Base-by-base conservation (phyloP, 2,329 filamentous ascomycete species). In the Sporothrix schenckii region DNA sequence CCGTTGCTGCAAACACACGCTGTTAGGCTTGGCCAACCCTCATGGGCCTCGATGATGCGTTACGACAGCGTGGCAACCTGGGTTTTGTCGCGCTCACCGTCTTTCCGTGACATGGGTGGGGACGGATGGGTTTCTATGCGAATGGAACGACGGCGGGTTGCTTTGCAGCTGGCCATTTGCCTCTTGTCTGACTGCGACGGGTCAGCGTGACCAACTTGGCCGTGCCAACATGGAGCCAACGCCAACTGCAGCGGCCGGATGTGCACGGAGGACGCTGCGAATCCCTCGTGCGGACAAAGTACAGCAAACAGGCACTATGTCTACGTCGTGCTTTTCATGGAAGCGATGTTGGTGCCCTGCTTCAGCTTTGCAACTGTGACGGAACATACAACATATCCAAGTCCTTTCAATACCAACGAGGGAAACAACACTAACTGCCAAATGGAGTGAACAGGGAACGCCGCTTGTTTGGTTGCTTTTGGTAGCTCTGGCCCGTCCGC, bases 401-500 rank as follows among this genome's bases (percentile, higher is more conserved):
- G 44, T 50, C 19, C 7, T n/a, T 19, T 19, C 47, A 50, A 4
- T 7, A 16, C 19, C 19, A 6, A 50, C 47, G 47, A 50, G 19
- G 53, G 44, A 41, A 47, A 27, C 58, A 61, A 61, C 24, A n/a
- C 39, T 27, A 63, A 13, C 13, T 24, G 34, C 58, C 13, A 47
- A 47, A 34, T 34, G 4, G n/a, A 47, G 52, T 13, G 52, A 30
- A 13, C 34, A 34, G 34, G 34, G 7, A 34, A 34, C 34, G 34
- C 34, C 34, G 34, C 34, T 34, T 34, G 34, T 24, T 53, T 53
- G 6, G 7, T 19, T n/a, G 1, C 10, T 24, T 41, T 47, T 63
- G 58, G 50, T 24, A 66, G 61, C 61, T 50, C 47, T 66, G 44
- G 61, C 44, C 44, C 30, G 19, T 49, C n/a, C 50, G 34, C 65